Percentiles rank a stretch among this genome's conserved stretches.
Evolutionary conservation across 2,329 filamentous ascomycete genomes (phyloP).

Genomic region (Colletotrichum cuscutae): DNA sequence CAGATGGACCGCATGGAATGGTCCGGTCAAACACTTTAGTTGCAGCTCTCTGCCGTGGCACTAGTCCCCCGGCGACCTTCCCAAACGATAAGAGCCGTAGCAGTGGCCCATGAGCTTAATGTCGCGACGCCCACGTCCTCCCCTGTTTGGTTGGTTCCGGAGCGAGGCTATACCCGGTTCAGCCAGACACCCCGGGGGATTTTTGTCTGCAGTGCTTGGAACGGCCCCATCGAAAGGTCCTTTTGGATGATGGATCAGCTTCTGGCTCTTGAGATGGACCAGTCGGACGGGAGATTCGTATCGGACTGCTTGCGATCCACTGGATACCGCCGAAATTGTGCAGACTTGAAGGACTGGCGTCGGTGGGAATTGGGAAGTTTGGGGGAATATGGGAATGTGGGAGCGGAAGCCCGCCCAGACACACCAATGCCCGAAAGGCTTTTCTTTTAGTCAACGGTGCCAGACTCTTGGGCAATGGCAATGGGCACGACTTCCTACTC

Average conservation of each 20-base stretch:
- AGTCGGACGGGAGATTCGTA: slow-evolving; percentile 20
- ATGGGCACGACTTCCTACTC: neutral
- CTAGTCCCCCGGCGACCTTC: slow-evolving; percentile 15
- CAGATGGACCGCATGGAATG: neutral
- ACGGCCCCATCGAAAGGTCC: slow-evolving; percentile 18
- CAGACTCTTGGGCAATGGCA: slow-evolving; percentile 9
- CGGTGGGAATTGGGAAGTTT: neutral
- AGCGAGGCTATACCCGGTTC: slow-evolving; percentile 18
- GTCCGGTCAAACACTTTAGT: neutral
- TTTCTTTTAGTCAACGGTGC: slow-evolving; percentile 25
- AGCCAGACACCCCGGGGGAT: slow-evolving; percentile 28
- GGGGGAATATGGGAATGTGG: slow-evolving; percentile 5
- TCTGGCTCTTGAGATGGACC: slow-evolving; percentile 7
- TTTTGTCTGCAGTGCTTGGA: slow-evolving; percentile 36
- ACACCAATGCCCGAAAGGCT: neutral
- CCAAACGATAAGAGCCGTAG: slow-evolving; percentile 32
- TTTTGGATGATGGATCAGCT: slow-evolving; percentile 5
- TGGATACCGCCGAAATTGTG: slow-evolving; percentile 32
- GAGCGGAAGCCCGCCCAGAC: slow-evolving; percentile 9
- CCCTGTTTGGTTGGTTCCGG: slow-evolving; percentile 24
- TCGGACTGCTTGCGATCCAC: slow-evolving; percentile 11
- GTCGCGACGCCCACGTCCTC: slow-evolving; percentile 11
- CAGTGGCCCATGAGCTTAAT: slow-evolving; percentile 32
- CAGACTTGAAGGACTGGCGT: neutral
- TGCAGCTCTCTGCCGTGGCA: neutral